phyloP scores from a whole-genome alignment of 306 rosid genomes.

The Cucurbita maxima region DNA sequence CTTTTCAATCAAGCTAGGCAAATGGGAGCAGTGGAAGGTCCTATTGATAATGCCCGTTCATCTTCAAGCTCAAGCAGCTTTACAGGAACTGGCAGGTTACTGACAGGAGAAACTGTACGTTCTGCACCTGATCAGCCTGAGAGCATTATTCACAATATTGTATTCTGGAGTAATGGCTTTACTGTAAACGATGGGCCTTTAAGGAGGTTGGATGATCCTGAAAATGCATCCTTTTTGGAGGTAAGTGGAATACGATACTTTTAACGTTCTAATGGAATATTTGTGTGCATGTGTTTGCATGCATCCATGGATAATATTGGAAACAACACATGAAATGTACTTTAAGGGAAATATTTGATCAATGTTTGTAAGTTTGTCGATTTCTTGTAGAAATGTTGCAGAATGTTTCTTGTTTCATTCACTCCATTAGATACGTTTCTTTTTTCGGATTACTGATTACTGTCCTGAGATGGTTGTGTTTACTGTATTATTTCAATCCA shows the following conservation, averaged over 20 bases:
- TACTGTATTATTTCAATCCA: constrained; percentile 17
- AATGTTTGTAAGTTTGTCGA: neutral
- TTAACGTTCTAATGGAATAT: neutral
- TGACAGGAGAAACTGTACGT: constrained; percentile 62
- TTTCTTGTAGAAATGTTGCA: neutral
- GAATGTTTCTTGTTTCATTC: neutral
- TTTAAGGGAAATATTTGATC: neutral
- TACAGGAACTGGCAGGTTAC: constrained; percentile 81
- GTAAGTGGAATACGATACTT: constrained; percentile 19
- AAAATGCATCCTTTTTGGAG: constrained; percentile 83
- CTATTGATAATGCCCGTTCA: constrained; percentile 47
- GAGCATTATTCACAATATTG: constrained; percentile 68
- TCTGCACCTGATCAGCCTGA: constrained; percentile 73
- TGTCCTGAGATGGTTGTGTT: neutral
- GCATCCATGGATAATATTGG: neutral
- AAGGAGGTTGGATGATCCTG: constrained; percentile 95
- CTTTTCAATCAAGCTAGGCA: constrained; percentile 80
- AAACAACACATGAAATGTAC: neutral
- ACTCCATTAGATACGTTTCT: neutral
- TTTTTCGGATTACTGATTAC: neutral
- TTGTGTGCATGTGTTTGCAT: neutral
- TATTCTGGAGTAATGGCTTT: constrained; percentile 87
- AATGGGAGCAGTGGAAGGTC: constrained; percentile 80
- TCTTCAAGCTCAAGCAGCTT: constrained; percentile 82
- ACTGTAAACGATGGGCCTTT: constrained; percentile 81